These are phyloP conservation scores for Trichoderma virens DNA, from an alignment of 495 filamentous ascomycete genomes.

Conservation along the genomic window DNA sequence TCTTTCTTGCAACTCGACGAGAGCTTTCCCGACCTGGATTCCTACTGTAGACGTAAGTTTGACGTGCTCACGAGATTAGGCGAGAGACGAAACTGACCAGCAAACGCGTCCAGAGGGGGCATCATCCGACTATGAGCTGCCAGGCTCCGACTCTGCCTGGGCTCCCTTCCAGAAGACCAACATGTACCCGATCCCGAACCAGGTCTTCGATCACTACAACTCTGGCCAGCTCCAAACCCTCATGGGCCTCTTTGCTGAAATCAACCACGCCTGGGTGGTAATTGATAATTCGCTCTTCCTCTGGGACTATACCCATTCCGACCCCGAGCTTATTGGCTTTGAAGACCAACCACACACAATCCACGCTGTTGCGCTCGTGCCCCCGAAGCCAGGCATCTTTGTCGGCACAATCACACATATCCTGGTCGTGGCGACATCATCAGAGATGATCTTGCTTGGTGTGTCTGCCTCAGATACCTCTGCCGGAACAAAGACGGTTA, in stretches of 20 bases:
- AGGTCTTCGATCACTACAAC: conserved; percentile 85
- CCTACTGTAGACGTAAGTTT: conserved; percentile 76
- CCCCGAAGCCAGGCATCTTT: conserved; percentile 77
- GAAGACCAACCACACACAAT: conserved; percentile 84
- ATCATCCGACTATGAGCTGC: conserved; percentile 87
- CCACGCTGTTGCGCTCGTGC: conserved; percentile 72
- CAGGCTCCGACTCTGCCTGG: conserved; percentile 57
- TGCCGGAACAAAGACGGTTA: conserved; percentile 60
- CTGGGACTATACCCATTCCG: conserved; percentile 90
- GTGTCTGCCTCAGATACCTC: conserved; percentile 52
- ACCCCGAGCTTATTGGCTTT: conserved; percentile 83
- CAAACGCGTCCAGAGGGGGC: conserved; percentile 45
- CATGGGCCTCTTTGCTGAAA: conserved; percentile 87
- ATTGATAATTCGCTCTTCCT: conserved; percentile 95
- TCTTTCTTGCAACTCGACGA: conserved; percentile 63
- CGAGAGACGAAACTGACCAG: not conserved
- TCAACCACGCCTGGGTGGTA: conserved; percentile 90
- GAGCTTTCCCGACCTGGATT: conserved; percentile 83
- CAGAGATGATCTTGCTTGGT: conserved; percentile 76
- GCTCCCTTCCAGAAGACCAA: conserved; percentile 78
- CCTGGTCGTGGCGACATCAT: conserved; percentile 76
- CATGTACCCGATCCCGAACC: conserved; percentile 79
- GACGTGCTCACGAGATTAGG: not conserved
- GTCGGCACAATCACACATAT: conserved; percentile 74
- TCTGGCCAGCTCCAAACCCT: conserved; percentile 69